These are phyloP conservation scores for Chloris gayana DNA, from an alignment of 176 grass and related monocot genomes.

Conservation along the genomic window DNA sequence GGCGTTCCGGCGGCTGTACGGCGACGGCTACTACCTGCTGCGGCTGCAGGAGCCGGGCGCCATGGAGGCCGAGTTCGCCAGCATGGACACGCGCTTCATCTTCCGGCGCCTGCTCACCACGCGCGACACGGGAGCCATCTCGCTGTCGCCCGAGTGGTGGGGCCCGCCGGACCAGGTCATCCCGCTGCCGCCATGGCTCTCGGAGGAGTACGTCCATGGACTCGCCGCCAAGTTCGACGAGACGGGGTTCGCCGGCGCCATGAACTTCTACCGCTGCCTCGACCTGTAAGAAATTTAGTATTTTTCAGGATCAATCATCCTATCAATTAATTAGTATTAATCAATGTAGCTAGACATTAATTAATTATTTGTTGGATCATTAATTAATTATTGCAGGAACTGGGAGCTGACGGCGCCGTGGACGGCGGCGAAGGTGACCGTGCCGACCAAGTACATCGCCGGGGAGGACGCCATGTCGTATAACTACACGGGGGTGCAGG, in stretches of 20 bases:
- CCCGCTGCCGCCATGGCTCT: conserved; percentile 49
- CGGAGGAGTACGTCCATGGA: conserved; percentile 48
- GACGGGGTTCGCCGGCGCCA: conserved; percentile 54
- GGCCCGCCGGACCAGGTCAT: conserved; percentile 33
- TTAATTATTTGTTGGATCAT: too few relatives aligned
- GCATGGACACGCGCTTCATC: conserved; percentile 42
- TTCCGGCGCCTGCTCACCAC: conserved; percentile 49
- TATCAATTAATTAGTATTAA: background rate
- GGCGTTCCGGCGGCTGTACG: conserved; percentile 37
- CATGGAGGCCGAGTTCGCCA: conserved; percentile 57
- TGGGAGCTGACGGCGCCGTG: conserved; percentile 52
- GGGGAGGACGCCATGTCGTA: conserved; percentile 38
- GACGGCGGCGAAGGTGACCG: conserved; percentile 25
- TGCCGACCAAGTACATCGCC: conserved; percentile 42
- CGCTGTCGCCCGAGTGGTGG: conserved; percentile 44
- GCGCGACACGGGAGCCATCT: conserved; percentile 11
- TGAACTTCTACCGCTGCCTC: conserved; percentile 65
- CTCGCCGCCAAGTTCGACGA: conserved; percentile 53
- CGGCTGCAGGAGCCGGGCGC: conserved; percentile 53
- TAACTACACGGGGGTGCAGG: conserved; percentile 37
- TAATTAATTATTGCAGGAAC: conserved; percentile 28
- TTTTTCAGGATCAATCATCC: too few relatives aligned
- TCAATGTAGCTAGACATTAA: too few relatives aligned
- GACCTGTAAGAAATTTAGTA: conserved; percentile 40
- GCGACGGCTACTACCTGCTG: conserved; percentile 46